Evolutionary conservation across 1,139 yeast genomes (phyloP), one percentile per base, ranked within the genome.

Genomic region (Scheffersomyces insectosa): DNA sequence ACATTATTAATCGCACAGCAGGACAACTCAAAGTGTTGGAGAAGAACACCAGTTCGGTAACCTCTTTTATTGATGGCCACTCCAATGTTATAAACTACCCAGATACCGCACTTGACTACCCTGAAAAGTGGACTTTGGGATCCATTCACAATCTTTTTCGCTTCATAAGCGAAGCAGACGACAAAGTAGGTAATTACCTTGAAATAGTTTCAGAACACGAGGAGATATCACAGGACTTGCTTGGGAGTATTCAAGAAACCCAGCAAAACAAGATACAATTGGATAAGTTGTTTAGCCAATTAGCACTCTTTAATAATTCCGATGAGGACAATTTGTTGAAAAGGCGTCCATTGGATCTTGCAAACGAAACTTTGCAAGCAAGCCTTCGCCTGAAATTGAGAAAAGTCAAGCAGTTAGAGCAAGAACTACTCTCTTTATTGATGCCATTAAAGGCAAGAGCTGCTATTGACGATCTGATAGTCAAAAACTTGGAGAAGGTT

Each of bases 401-500:
- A 5, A 39, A 39, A 12, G 50, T 55, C 34, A 44, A 44, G 39
- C 23, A 31, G 11, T 45, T 51, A n/a, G 51, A 47, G 13, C 49
- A 47, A n/a, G 48, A 50, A 20, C 45, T 52, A 11, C 36, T 51
- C 25, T 36, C 44, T 28, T 48, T 46, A 35, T 47, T 60, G 49
- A 43, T 57, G 37, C 58, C 62, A 4, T 46, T 58, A 23, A 58
- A 56, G 38, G 54, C 60, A 4, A 44, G 40, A 28, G 35, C 43
- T 3, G 38, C 40, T 14, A 31, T 46, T 7, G 38, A 40, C 20
- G 47, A 46, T 12, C 48, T 39, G 4, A 44, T 50, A 28, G 47
- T 55, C 11, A 45, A 36, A 28, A 51, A 50, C 33, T 46, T 57
- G 35, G 58, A 58, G 33, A 44, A 42, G 13, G 54, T 55, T 1